Evolutionary conservation across 176 grass and related monocot species (phyloP), one percentile per base, ranked within the genome.

Genomic region (Oryza rufipogon): DNA sequence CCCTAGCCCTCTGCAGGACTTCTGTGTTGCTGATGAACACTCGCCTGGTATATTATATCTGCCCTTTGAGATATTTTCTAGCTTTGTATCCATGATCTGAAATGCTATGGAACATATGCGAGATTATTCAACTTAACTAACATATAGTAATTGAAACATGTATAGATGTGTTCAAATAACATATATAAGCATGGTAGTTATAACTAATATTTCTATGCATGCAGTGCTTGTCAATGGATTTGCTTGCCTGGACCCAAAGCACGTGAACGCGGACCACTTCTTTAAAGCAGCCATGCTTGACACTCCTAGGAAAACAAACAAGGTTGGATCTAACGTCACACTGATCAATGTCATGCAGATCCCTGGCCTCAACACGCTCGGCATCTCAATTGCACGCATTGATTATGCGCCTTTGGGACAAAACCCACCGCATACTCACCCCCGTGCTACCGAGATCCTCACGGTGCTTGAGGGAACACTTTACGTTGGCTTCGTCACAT

Each of bases 401-500:
- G 71, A 73, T 44, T 30, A 73, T 6, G 44, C 71, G 6, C 22
- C 71, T 12, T 49, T 64, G 3, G 44, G 71, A 17, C 10, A 73
- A 2, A 73, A 73, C 71, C 80, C 80, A 8, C 86, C 80, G 0
- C 86, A 88, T 8, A 84, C 69, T 0, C 86, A 88, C 9, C 86
- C 80, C 0, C 73, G 86, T 26, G 80, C 80, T 0, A 78, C 80
- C 0, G 86, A 88, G 22, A 76, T 88, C 2, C 33, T 83, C 34
- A 78, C 80, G 0, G 65, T 88, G 12, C 70, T 88, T 3, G 78
- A 88, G 14, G 86, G 86, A 1, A 72, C 76, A 0, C 76, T 86
- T 15, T 81, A 80, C 2, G 76, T 86, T 4, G 76, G 84, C 6
- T 86, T 86, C 19, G 47, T 86, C 16, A 86, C 84, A 1, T 80